A percentile compares a stretch with the other conserved stretches of the same genome.
Conservation (phyloP, 768 basidiomycete genomes). For the Hypsizygus marmoreus region DNA sequence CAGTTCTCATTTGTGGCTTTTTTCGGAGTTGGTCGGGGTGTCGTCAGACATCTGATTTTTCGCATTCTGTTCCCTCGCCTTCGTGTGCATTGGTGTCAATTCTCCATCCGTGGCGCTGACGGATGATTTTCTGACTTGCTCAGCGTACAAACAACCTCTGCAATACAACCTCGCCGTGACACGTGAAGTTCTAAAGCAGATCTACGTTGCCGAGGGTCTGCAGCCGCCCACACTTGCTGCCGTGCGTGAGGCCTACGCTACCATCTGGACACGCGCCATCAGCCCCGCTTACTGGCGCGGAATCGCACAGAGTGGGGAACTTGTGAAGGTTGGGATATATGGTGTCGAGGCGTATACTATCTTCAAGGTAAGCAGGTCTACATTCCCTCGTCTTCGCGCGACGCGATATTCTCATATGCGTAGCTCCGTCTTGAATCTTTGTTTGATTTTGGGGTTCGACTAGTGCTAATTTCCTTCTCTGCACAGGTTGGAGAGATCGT, state of each 20-base stretch:
- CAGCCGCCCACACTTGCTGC: slow-evolving; percentile 65
- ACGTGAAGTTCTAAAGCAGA: slow-evolving; percentile 73
- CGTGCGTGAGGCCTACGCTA: slow-evolving; percentile 59
- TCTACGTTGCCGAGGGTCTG: slow-evolving; percentile 72
- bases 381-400: background rate
- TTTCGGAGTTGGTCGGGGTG: background rate
- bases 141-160: slow-evolving; percentile 75
- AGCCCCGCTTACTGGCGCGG: slow-evolving; percentile 64
- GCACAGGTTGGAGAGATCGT: slow-evolving; percentile 84
- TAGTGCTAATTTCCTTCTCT: background rate
- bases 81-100: slow-evolving; percentile 19
- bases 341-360: slow-evolving; percentile 88
- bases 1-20: slow-evolving; percentile 1
- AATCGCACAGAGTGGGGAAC: slow-evolving; percentile 62
- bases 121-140: background rate
- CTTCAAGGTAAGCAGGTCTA: slow-evolving; percentile 63
- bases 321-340: slow-evolving; percentile 69
- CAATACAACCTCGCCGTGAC: slow-evolving; percentile 78
- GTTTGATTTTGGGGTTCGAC: background rate
- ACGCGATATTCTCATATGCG: too few species aligned
- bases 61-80: slow-evolving; percentile 13
- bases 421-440: background rate
- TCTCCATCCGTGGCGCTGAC: background rate
- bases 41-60: slow-evolving; percentile 3
- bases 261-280: slow-evolving; percentile 63